Evolutionary conservation across 805 yeast species (phyloP).

Genomic region (Kodamaea leandrae): DNA sequence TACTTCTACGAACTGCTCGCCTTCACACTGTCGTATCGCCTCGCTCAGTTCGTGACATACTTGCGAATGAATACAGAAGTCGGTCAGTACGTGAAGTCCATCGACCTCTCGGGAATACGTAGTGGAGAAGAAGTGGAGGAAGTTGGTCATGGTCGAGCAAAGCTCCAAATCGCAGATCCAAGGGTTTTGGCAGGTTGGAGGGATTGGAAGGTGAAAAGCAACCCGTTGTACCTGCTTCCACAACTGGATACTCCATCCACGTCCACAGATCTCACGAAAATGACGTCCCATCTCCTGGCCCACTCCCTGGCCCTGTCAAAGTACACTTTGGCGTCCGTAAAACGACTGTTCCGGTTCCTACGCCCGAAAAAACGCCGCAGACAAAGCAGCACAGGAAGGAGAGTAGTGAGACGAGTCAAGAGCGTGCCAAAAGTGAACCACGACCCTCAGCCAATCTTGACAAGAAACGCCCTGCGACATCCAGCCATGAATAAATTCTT

Average conservation of each 20-base stretch:
- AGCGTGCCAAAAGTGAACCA: not conserved
- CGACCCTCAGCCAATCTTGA: constrained; percentile 5
- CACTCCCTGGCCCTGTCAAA: constrained; percentile 1
- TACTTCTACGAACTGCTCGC: constrained; percentile 52
- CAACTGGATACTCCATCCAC: not conserved
- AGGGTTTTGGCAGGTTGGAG: constrained; percentile 79
- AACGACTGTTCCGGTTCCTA: constrained; percentile 7
- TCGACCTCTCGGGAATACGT: constrained; percentile 55
- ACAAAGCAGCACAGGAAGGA: not conserved
- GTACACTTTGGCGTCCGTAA: constrained; percentile 12
- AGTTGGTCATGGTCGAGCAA: not conserved
- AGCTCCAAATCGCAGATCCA: constrained; percentile 1
- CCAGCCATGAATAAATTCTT: constrained; percentile 64
- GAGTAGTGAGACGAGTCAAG: constrained; percentile 1
- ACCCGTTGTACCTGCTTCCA: constrained; percentile 50
- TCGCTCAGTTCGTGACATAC: constrained; percentile 75
- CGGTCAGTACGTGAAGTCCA: constrained; percentile 51
- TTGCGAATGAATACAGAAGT: constrained; percentile 54
- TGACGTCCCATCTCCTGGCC: not conserved
- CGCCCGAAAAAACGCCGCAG: constrained; percentile 5
- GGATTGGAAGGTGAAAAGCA: constrained; percentile 81
- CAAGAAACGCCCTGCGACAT: constrained; percentile 30
- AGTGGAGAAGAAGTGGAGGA: constrained; percentile 28
- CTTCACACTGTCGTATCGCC: constrained; percentile 70
- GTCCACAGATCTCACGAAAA: constrained; percentile 13